Evolutionary conservation across 805 yeast species (phyloP), one percentile per base, ranked within the genome.

Genomic region (Yarrowia keelungensis): DNA sequence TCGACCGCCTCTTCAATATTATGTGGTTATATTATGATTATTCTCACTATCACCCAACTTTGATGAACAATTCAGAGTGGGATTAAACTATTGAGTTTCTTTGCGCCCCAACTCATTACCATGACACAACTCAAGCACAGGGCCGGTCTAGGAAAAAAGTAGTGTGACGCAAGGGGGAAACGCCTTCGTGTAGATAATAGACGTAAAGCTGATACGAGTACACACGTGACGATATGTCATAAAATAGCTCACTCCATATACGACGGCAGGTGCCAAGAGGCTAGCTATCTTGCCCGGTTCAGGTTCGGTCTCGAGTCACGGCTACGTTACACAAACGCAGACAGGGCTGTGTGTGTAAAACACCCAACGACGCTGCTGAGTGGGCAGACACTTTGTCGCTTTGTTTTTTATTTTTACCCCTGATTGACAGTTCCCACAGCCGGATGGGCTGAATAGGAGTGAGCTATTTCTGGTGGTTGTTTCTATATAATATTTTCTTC

Each of bases 91-190:
- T 49, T 49, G 22, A 35, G 32, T 51, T 53, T 38, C 19, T 38
- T 53, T 53, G 59, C 58, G 58, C 42, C 39, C 54, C 54, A 49
- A 49, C 54, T 50, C 56, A 35, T 50, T 35, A n/a, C 56, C 16
- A 32, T 49, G 39, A 22, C 22, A 8, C 54, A 49, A 39, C 15
- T 2, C 14, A 50, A 16, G 54, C 39, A 49, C 38, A 51, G 32
- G 43, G 43, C 58, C 58, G 58, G 43, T 8, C 58, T 51, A 51
- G 58, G 58, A 51, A 51, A 16, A 53, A 53, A 53, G 59, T 53
- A 53, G 59, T 53, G 45, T 39, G 59, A 53, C 45, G 59, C 59
- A 53, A 53, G 59, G 59, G 59, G 45, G 59, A 14, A 53, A 53
- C 59, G 59, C 36, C 45, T 19, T 26, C 19, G 45, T 14, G 58